phyloP scores from a whole-genome alignment of 2,329 filamentous ascomycete species.

The Fonsecaea nubica region DNA sequence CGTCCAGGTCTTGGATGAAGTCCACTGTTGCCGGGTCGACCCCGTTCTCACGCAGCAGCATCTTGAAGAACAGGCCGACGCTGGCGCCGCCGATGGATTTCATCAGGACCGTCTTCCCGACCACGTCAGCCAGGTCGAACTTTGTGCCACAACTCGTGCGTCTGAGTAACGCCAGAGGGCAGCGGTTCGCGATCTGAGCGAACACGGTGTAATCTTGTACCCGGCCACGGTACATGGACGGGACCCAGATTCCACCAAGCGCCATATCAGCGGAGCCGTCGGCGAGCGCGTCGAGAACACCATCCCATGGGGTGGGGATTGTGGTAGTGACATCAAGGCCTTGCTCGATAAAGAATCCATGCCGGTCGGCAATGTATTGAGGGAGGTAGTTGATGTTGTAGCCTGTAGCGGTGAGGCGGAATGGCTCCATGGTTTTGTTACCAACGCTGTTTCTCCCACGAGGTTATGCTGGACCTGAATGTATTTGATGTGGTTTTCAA shows the following conservation, averaged over 20 bases:
- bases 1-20: slow-evolving; percentile 29
- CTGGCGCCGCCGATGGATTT: slow-evolving; percentile 28
- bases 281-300: slow-evolving; percentile 26
- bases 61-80: slow-evolving; percentile 30
- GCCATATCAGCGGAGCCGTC: slow-evolving; percentile 29
- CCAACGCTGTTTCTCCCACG: too few species aligned
- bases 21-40: slow-evolving; percentile 22
- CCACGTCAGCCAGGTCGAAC: slow-evolving; percentile 24
- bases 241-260: slow-evolving; percentile 29
- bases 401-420: not conserved
- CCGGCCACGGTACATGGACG: slow-evolving; percentile 29
- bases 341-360: not conserved
- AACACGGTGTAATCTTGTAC: slow-evolving; percentile 29
- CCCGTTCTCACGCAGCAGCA: slow-evolving; percentile 28
- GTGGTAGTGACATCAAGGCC: not conserved
- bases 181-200: slow-evolving; percentile 29
- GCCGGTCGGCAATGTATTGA: not conserved
- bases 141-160: slow-evolving; percentile 7
- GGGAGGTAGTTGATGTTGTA: not conserved
- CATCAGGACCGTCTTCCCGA: slow-evolving; percentile 22
- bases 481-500: too few species aligned
- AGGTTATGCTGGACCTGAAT: too few species aligned
- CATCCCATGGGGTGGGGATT: not conserved
- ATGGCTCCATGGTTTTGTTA: not conserved
- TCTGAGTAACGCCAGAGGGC: slow-evolving; percentile 22